Conservation (phyloP, 1,284 basidiomycete genomes). For the Cryptococcus deneoformans region DNA sequence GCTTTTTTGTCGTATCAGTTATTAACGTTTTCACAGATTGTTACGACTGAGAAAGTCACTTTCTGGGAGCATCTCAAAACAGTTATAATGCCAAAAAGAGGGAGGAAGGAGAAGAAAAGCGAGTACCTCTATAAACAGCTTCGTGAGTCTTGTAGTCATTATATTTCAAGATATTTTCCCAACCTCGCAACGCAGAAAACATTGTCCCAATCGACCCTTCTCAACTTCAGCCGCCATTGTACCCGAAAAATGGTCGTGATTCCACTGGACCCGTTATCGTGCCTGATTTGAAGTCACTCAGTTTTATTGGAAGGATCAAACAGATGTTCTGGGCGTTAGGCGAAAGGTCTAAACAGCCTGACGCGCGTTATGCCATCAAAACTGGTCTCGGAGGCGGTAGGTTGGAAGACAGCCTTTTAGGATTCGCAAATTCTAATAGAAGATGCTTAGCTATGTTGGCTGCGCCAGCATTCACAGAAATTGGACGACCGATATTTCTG, state of each 20-base stretch:
- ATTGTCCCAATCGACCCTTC: constrained; percentile 61
- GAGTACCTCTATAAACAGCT: constrained; percentile 41
- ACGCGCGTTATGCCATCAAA: constrained; percentile 86
- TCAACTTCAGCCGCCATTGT: constrained; percentile 59
- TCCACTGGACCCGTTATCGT: constrained; percentile 81
- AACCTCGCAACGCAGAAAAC: constrained; percentile 53
- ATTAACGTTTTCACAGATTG: constrained; percentile 23
- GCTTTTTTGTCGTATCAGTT: background rate
- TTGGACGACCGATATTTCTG: constrained; percentile 72
- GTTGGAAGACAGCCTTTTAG: constrained; percentile 1
- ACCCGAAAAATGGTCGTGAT: constrained; percentile 78
- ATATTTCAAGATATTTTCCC: background rate
- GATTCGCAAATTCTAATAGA: background rate
- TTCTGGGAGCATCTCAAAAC: constrained; percentile 33
- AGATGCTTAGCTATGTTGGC: constrained; percentile 64
- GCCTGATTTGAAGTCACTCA: constrained; percentile 61
- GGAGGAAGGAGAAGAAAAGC: constrained; percentile 13
- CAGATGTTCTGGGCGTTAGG: constrained; percentile 74
- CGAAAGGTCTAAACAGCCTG: constrained; percentile 65
- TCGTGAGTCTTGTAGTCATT: constrained; percentile 20
- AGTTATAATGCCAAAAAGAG: constrained; percentile 15
- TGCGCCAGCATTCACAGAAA: constrained; percentile 78
- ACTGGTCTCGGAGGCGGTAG: constrained; percentile 57
- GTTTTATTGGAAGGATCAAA: constrained; percentile 60
- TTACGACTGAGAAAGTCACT: constrained; percentile 22